These are phyloP conservation scores for Alternaria sp. DNA, from an alignment of 2,329 filamentous ascomycete genomes.

Conservation along the genomic window DNA sequence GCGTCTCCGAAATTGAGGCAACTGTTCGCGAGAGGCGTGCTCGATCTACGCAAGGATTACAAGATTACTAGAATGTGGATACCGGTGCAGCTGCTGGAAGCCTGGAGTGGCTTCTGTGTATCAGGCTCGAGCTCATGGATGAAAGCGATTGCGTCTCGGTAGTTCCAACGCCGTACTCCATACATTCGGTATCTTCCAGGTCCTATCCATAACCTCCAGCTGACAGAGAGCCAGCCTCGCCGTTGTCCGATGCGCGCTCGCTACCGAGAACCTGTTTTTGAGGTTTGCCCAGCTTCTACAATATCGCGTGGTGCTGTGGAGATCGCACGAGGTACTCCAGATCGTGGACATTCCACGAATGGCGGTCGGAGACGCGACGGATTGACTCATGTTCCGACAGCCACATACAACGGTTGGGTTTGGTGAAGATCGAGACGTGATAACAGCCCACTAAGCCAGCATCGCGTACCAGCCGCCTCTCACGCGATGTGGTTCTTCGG, in stretches of 20 bases:
- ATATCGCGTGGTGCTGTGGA: neutral
- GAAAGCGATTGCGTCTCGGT: neutral
- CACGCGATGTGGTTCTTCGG: neutral
- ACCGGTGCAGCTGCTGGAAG: neutral
- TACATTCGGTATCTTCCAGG: neutral
- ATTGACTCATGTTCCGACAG: neutral
- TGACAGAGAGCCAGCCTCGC: neutral
- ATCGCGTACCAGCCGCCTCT: conserved; percentile 9
- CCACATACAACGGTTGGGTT: neutral
- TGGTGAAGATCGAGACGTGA: neutral
- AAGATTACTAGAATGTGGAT: neutral
- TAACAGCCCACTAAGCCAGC: conserved; percentile 15
- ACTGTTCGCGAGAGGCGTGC: neutral
- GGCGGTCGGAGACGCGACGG: neutral
- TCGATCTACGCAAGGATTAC: neutral
- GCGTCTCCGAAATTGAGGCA: neutral
- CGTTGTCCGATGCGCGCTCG: neutral
- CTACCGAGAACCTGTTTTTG: conserved; percentile 6
- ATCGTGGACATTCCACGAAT: conserved; percentile 3
- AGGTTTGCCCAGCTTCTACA: neutral
- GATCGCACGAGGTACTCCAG: neutral
- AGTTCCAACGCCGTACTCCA: neutral
- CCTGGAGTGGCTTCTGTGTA: neutral
- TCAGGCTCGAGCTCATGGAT: neutral
- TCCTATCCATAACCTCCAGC: neutral